A percentile compares a stretch with the other conserved stretches of the same genome.
Evolutionary conservation across 2,329 filamentous ascomycete genomes (phyloP).

Genomic region (Aschersonia sp.): DNA sequence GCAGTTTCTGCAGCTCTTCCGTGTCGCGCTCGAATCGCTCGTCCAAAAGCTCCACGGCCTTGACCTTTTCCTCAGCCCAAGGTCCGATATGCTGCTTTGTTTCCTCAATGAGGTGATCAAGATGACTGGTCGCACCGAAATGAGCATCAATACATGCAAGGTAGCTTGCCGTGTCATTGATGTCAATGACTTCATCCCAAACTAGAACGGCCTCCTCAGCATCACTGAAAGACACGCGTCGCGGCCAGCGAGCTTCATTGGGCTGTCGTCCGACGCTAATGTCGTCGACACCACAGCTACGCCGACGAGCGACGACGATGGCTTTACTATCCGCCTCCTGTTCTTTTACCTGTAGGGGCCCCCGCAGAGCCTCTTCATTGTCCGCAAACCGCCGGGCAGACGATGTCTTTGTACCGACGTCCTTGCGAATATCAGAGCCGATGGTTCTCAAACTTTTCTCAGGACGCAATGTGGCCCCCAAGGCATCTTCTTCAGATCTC

Average conservation of each 20-base stretch:
- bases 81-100: slow-evolving; percentile 39
- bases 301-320: slow-evolving; percentile 45
- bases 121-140: slow-evolving; percentile 38
- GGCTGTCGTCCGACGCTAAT: slow-evolving; percentile 15
- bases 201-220: slow-evolving; percentile 60
- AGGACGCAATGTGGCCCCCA: slow-evolving; percentile 8
- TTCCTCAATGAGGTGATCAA: slow-evolving; percentile 36
- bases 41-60: slow-evolving; percentile 43
- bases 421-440: slow-evolving; percentile 27
- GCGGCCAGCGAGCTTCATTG: slow-evolving; percentile 51
- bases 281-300: slow-evolving; percentile 33
- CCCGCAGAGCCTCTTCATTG: slow-evolving; percentile 44
- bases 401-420: slow-evolving; percentile 26
- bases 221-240: slow-evolving; percentile 60
- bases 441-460: slow-evolving; percentile 13
- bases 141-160: slow-evolving; percentile 16
- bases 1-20: slow-evolving; percentile 50
- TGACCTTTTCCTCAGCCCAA: slow-evolving; percentile 48
- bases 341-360: slow-evolving; percentile 34
- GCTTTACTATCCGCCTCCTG: slow-evolving; percentile 27
- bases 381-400: slow-evolving; percentile 45
- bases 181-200: slow-evolving; percentile 43
- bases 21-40: slow-evolving; percentile 46
- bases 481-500: slow-evolving; percentile 10
- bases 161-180: slow-evolving; percentile 17